phyloP scores from a whole-genome alignment of 139 green algal genomes.

The Coelastrella sp. region DNA sequence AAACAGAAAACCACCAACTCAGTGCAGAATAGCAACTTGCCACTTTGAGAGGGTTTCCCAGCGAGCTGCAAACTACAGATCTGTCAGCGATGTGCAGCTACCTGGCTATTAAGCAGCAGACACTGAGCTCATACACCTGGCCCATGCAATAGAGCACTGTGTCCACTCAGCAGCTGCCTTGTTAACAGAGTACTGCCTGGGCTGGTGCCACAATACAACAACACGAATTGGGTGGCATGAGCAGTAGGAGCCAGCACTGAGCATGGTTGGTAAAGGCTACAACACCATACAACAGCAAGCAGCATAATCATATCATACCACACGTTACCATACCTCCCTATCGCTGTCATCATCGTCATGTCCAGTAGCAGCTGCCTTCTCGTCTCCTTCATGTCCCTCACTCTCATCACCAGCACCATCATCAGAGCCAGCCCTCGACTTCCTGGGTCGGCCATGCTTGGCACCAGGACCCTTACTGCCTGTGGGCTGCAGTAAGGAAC shows the following conservation, averaged over 20 bases:
- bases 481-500: neutral
- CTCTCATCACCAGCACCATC: neutral
- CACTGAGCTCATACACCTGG: too few species aligned
- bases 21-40: neutral
- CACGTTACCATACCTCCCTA: neutral
- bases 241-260: too few species aligned
- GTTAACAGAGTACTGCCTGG: too few species aligned
- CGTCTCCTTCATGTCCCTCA: neutral
- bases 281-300: too few species aligned
- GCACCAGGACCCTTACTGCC: neutral
- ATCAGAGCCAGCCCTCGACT: neutral
- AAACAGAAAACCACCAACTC: neutral
- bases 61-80: too few species aligned
- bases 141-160: too few species aligned
- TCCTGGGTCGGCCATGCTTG: neutral
- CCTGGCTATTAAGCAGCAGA: too few species aligned
- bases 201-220: too few species aligned
- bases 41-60: neutral
- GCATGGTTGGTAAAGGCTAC: too few species aligned
- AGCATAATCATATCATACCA: neutral
- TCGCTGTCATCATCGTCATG: slow-evolving; percentile 31
- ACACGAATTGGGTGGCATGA: too few species aligned
- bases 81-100: too few species aligned
- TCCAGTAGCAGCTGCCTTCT: neutral
- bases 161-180: too few species aligned